Percentiles rank a stretch among this genome's conserved stretches.
Conservation (phyloP, 23 red algal genomes). For the Porphyridium purpureum region DNA sequence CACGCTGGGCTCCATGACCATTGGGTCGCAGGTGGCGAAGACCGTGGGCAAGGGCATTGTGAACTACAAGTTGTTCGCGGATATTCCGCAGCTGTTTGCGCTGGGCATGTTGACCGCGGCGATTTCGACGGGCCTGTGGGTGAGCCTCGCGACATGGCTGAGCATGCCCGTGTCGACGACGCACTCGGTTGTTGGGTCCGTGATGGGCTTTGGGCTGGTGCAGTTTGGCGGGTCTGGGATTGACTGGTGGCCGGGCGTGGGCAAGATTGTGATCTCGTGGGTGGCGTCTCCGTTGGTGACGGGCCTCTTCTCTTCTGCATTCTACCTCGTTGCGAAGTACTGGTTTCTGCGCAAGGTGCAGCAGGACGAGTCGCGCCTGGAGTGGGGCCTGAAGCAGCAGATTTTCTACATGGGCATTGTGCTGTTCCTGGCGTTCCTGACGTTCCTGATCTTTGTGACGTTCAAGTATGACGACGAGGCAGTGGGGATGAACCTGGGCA, state of each 20-base stretch:
- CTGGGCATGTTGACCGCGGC: conserved; percentile 8
- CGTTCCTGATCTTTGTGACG: background rate
- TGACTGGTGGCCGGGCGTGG: conserved; percentile 29
- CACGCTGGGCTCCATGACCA: conserved; percentile 38
- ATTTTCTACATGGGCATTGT: background rate
- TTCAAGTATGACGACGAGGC: background rate
- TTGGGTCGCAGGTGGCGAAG: conserved; percentile 67
- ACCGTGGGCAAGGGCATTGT: conserved; percentile 14
- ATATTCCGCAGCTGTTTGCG: conserved; percentile 1
- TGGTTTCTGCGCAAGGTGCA: background rate
- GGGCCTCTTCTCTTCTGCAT: conserved; percentile 13
- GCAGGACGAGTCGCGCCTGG: background rate
- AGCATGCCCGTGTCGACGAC: conserved; percentile 69
- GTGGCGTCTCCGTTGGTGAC: conserved; percentile 50
- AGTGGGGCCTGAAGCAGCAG: background rate
- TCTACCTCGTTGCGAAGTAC: conserved; percentile 8
- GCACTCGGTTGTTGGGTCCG: conserved; percentile 57
- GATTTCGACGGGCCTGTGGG: conserved; percentile 11
- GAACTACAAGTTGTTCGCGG: background rate
- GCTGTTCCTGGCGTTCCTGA: background rate
- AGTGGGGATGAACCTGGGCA: background rate
- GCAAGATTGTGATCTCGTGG: conserved; percentile 51
- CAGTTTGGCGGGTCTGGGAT: conserved; percentile 19
- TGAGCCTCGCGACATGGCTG: conserved; percentile 51
- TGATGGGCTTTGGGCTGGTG: conserved; percentile 57